Evolutionary conservation across 768 basidiomycete species (phyloP), one percentile per base, ranked within the genome.

Genomic region (Pleurotus platypus): DNA sequence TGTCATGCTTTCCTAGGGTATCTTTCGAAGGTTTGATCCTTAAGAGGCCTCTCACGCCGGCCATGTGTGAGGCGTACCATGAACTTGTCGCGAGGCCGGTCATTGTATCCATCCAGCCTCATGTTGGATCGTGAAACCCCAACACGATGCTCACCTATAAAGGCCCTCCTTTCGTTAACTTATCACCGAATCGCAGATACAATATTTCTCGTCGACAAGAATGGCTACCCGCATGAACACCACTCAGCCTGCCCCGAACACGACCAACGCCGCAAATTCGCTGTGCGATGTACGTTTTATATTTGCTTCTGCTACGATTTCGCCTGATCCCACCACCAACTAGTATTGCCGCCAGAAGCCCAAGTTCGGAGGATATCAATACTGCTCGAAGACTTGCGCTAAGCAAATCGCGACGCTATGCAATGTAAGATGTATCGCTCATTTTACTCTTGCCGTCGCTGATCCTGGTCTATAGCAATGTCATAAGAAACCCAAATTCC

Each of bases 401-500:
- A 65, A 65, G 7, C 78, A 79, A 61, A 79, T 74, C 45, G 72
- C 72, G 11, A 64, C 72, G 22, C 64, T 78, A 15, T 81, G 81
- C 62, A 75, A 75, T 50, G 79, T 81, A 58, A 61, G 76, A 65
- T 13, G 5, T 26, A 55, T 30, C 47, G 13, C 45, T 11, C 13
- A 27, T n/a, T 48, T 49, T 26, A 18, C 45, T 16, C 27, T 38
- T 27, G 49, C 12, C 57, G 56, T 56, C 38, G 42, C 51, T 24
- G 40, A 45, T 9, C 12, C 47, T 15, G 27, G 18, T 50, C 47
- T 49, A 2, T 60, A 82, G 80, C 70, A 79, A 59, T 87, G 86
- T 62, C 78, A 82, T 59, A 75, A 76, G 64, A 82, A 80, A 58
- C 82, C 83, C 4, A 87, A 84, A 67, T 83, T 78, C 62, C 78